Conservation (phyloP, 768 basidiomycete genomes). For the Cystobasidium tubakii region DNA sequence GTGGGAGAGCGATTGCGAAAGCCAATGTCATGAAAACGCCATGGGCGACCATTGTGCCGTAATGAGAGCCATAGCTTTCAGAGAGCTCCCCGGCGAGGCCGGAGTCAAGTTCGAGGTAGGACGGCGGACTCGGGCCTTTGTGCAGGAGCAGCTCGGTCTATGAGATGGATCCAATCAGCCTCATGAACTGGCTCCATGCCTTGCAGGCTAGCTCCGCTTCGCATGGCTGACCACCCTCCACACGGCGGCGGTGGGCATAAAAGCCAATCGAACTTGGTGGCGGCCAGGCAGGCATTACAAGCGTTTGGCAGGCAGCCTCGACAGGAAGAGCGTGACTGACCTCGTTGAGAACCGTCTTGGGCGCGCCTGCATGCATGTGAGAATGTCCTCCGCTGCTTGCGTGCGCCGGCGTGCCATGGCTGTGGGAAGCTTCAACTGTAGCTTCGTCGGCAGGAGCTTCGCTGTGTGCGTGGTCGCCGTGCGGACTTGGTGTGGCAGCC, state of each 20-base stretch:
- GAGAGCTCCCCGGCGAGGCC: not conserved
- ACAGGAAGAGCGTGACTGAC: conserved; percentile 24
- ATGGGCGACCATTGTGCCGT: conserved; percentile 14
- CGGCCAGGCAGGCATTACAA: not conserved
- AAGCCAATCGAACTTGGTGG: conserved; percentile 8
- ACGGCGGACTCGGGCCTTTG: conserved; percentile 12
- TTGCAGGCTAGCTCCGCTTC: not conserved
- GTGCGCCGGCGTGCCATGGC: not conserved
- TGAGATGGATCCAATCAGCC: not conserved
- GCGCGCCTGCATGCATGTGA: conserved; percentile 10
- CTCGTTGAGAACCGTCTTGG: conserved; percentile 40
- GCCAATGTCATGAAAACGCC: conserved; percentile 12
- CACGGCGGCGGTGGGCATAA: no score
- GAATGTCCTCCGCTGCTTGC: conserved; percentile 2
- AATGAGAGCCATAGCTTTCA: conserved; percentile 15
- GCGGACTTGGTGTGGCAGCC: not conserved
- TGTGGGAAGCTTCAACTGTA: not conserved
- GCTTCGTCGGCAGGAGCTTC: not conserved
- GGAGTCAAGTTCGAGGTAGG: conserved; percentile 18
- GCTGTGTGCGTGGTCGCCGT: not conserved
- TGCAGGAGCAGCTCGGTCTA: conserved; percentile 10
- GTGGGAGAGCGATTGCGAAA: conserved; percentile 18
- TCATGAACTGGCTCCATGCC: not conserved
- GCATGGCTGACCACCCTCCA: not conserved
- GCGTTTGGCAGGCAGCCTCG: not conserved